A percentile compares a stretch with the other conserved stretches of the same genome.
phyloP scores from a whole-genome alignment of 805 yeast genomes.

The Saccharomycopsis sp. region DNA sequence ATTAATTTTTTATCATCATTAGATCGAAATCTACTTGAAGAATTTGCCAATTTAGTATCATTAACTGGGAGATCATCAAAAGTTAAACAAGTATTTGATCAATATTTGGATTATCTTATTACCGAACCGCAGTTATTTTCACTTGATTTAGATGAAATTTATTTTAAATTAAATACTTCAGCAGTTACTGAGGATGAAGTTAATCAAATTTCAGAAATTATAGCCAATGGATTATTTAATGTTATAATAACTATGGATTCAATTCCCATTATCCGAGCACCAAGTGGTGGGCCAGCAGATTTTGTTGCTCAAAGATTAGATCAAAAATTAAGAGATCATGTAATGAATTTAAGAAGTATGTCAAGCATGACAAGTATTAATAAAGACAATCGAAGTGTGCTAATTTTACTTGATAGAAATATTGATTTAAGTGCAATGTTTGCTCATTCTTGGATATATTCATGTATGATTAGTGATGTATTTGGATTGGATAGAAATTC shows the following conservation, averaged over 20 bases:
- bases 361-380: constrained; percentile 23
- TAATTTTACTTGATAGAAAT: constrained; percentile 80
- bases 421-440: constrained; percentile 91
- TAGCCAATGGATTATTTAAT: constrained; percentile 78
- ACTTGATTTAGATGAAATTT: constrained; percentile 59
- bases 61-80: constrained; percentile 59
- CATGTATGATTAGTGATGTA: constrained; percentile 91
- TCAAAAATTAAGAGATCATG: constrained; percentile 75
- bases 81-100: constrained; percentile 88
- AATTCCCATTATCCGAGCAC: constrained; percentile 87
- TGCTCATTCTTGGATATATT: constrained; percentile 96
- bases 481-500: constrained; percentile 78
- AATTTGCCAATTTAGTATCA: constrained; percentile 79
- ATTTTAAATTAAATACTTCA: constrained; percentile 64
- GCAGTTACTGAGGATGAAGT: constrained; percentile 68
- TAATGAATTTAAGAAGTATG: constrained; percentile 48
- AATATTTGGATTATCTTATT: constrained; percentile 84
- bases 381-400: constrained; percentile 48
- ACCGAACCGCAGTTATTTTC: constrained; percentile 90
- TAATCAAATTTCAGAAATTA: constrained; percentile 54
- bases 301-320: constrained; percentile 85
- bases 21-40: constrained; percentile 74
- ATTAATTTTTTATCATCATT: constrained; percentile 83
- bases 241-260: constrained; percentile 68
- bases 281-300: constrained; percentile 93